Conservation (phyloP, 129 eudicot species). For the Sambucus nigra region DNA sequence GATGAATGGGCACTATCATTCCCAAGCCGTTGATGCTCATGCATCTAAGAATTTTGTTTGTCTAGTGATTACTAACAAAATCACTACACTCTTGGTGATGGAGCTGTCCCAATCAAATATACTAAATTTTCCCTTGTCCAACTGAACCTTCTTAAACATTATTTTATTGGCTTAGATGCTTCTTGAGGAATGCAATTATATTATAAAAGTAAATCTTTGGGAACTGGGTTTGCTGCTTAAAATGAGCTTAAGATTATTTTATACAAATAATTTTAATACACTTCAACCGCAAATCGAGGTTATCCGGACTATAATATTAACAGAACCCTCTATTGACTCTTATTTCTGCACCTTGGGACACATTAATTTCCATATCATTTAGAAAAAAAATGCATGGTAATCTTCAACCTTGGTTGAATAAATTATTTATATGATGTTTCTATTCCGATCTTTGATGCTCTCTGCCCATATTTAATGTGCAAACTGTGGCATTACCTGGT, state of each 20-base stretch:
- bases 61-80: constrained; percentile 38
- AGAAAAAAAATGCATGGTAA: constrained; percentile 23
- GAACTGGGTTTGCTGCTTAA: constrained; percentile 16
- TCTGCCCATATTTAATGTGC: neutral
- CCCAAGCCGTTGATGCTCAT: constrained; percentile 17
- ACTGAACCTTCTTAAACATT: constrained; percentile 34
- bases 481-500: constrained; percentile 20
- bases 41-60: constrained; percentile 37
- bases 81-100: constrained; percentile 20
- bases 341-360: constrained; percentile 62
- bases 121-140: constrained; percentile 1
- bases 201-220: constrained; percentile 10
- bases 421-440: constrained; percentile 81
- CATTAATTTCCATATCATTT: constrained; percentile 50
- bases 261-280: no score
- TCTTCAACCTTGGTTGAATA: constrained; percentile 34
- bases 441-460: constrained; percentile 68
- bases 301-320: constrained; percentile 16
- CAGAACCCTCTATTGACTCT: constrained; percentile 68
- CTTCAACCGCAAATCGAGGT: constrained; percentile 28
- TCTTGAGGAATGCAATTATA: constrained; percentile 29
- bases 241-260: constrained; percentile 13
- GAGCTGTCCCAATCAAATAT: constrained; percentile 15
- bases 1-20: neutral
- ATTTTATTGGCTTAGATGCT: constrained; percentile 53